Percentiles rank a stretch among this genome's conserved stretches.
phyloP scores from a whole-genome alignment of 805 yeast genomes.

The Trichomonascus vanleenenianus region DNA sequence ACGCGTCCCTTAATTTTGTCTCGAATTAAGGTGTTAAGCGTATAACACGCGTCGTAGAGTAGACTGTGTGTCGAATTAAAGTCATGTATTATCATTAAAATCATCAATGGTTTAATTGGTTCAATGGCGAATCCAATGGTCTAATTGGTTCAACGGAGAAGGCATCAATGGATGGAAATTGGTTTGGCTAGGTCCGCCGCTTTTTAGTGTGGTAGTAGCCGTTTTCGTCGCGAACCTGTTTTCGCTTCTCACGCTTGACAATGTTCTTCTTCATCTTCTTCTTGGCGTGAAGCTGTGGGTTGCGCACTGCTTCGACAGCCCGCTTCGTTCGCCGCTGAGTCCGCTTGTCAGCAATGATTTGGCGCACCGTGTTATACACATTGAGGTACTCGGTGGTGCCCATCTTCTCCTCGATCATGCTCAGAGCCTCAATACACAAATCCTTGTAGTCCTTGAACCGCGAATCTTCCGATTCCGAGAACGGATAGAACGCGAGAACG shows the following conservation, averaged over 20 bases:
- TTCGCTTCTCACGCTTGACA: slow-evolving; percentile 69
- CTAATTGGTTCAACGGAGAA: too few species aligned
- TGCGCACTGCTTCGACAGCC: slow-evolving; percentile 64
- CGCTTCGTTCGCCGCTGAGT: slow-evolving; percentile 68
- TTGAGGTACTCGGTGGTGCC: slow-evolving; percentile 64
- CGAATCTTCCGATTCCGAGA: slow-evolving; percentile 17
- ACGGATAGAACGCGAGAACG: slow-evolving; percentile 43
- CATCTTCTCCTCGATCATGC: slow-evolving; percentile 55
- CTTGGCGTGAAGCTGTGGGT: slow-evolving; percentile 77
- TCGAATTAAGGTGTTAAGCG: too few species aligned
- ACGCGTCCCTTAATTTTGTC: background rate
- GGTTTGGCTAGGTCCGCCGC: background rate
- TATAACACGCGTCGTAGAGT: too few species aligned
- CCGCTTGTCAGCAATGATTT: slow-evolving; percentile 51
- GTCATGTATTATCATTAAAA: background rate
- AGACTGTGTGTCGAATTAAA: too few species aligned
- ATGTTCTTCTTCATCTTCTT: slow-evolving; percentile 71
- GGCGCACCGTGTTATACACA: slow-evolving; percentile 57
- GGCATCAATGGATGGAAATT: too few species aligned
- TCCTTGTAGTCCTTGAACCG: slow-evolving; percentile 36
- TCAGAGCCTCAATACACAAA: slow-evolving; percentile 58
- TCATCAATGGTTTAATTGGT: background rate
- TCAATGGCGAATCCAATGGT: background rate
- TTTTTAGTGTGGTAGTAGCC: slow-evolving; percentile 61
- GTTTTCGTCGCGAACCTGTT: slow-evolving; percentile 62